Conservation (phyloP, 345 rosid genomes). For the Pseudoturritis turrita region DNA sequence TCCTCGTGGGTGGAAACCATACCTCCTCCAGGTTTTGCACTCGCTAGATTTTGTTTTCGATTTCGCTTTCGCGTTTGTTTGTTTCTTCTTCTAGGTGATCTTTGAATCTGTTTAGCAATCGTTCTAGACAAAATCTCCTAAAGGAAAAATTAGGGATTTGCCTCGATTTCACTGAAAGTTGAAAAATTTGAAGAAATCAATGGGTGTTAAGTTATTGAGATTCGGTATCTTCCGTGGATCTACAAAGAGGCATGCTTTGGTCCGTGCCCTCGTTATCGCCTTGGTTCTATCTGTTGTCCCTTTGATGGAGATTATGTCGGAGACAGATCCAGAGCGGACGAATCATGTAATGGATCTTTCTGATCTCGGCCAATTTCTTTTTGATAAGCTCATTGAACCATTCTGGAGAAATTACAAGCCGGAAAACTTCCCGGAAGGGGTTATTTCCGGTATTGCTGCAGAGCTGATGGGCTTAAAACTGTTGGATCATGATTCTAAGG, state of each 20-base stretch:
- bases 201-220: constrained; percentile 49
- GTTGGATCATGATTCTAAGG: constrained; percentile 38
- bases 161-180: not conserved
- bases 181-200: constrained; percentile 6
- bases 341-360: constrained; percentile 16
- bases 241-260: constrained; percentile 46
- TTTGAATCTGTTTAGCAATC: not conserved
- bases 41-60: constrained; percentile 51
- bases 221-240: constrained; percentile 48
- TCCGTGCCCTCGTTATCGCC: constrained; percentile 44
- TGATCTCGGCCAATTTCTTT: not conserved
- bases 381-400: constrained; percentile 35
- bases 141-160: not conserved
- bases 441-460: constrained; percentile 38
- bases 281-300: constrained; percentile 42
- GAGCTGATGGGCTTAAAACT: constrained; percentile 50
- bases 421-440: constrained; percentile 35
- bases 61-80: not conserved
- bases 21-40: constrained; percentile 90
- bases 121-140: not conserved
- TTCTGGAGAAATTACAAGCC: constrained; percentile 41
- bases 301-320: constrained; percentile 41
- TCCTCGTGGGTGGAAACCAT: constrained; percentile 98
- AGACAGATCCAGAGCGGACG: constrained; percentile 8
- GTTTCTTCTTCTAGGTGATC: not conserved